Percentiles rank a stretch among this genome's conserved stretches.
Evolutionary conservation across 2,329 filamentous ascomycete genomes (phyloP).

Genomic region (Cladosporium sp.): DNA sequence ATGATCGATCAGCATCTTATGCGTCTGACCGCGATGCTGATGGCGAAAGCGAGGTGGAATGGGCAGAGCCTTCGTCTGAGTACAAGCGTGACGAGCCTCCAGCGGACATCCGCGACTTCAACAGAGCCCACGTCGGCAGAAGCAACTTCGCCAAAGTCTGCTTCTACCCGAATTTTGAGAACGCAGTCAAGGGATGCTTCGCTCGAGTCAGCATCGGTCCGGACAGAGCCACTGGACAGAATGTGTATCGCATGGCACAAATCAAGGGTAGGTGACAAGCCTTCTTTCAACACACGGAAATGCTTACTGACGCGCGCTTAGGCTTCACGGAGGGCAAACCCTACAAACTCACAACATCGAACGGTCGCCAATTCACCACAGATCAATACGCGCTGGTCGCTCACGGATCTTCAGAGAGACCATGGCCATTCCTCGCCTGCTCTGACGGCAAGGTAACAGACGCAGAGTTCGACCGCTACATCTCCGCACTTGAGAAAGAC

Average conservation of each 20-base stretch:
- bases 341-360: constrained; percentile 68
- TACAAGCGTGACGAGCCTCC: constrained; percentile 55
- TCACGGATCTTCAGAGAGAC: constrained; percentile 76
- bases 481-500: constrained; percentile 68
- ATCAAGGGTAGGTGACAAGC: constrained; percentile 65
- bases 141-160: constrained; percentile 85
- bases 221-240: constrained; percentile 66
- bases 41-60: constrained; percentile 76
- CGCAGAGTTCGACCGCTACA: constrained; percentile 77
- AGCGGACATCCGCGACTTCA: constrained; percentile 73
- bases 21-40: constrained; percentile 55
- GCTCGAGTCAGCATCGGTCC: constrained; percentile 78
- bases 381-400: constrained; percentile 79
- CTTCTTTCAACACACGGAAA: not conserved
- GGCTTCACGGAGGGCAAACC: constrained; percentile 74
- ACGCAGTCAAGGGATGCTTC: constrained; percentile 77
- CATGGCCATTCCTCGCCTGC: constrained; percentile 86
- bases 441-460: constrained; percentile 78
- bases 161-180: constrained; percentile 87
- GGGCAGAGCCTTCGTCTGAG: constrained; percentile 52
- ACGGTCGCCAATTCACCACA: constrained; percentile 73
- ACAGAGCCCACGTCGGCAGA: constrained; percentile 77
- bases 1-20: constrained; percentile 41
- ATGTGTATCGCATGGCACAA: constrained; percentile 80
- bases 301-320: constrained; percentile 36